These are phyloP conservation scores for Ophiostoma novo-ulmi DNA, from an alignment of 2,329 filamentous ascomycete species.

Conservation along the genomic window DNA sequence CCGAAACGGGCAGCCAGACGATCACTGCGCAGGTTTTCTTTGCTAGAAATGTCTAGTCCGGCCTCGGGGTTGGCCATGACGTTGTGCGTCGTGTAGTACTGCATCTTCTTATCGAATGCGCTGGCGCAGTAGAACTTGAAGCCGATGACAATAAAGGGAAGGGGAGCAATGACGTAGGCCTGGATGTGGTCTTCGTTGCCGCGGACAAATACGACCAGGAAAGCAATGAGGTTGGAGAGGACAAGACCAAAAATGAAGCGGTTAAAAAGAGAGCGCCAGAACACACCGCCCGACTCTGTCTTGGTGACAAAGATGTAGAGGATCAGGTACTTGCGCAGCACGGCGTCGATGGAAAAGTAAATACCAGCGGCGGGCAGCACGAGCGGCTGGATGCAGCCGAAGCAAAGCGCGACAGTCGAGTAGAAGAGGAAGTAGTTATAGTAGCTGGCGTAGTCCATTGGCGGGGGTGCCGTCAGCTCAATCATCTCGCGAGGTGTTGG, in stretches of 20 bases:
- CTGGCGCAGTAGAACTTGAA: constrained; percentile 84
- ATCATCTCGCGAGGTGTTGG: constrained; percentile 90
- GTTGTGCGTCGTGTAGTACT: constrained; percentile 70
- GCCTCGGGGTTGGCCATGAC: constrained; percentile 44
- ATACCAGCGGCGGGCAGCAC: constrained; percentile 79
- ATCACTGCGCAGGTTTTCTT: constrained; percentile 55
- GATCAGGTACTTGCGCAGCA: constrained; percentile 90
- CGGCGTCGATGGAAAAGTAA: constrained; percentile 83
- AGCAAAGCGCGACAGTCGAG: constrained; percentile 79
- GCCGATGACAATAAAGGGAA: constrained; percentile 69
- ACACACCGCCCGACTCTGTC: constrained; percentile 88
- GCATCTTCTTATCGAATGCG: constrained; percentile 71
- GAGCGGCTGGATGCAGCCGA: constrained; percentile 78
- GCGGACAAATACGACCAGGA: constrained; percentile 67
- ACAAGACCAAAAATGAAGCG: constrained; percentile 80
- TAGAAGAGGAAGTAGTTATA: constrained; percentile 99
- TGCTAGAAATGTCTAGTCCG: constrained; percentile 43
- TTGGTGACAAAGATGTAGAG: constrained; percentile 96
- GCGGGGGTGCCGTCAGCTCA: constrained; percentile 82
- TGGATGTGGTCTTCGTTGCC: constrained; percentile 55
- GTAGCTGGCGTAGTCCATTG: constrained; percentile 93
- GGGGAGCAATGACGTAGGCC: constrained; percentile 65
- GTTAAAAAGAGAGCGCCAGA: constrained; percentile 89
- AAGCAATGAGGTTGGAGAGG: constrained; percentile 72
- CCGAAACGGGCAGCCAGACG: constrained; percentile 75